Conservation (phyloP, 2,329 filamentous ascomycete genomes). For the Zymoseptoria passerinii region DNA sequence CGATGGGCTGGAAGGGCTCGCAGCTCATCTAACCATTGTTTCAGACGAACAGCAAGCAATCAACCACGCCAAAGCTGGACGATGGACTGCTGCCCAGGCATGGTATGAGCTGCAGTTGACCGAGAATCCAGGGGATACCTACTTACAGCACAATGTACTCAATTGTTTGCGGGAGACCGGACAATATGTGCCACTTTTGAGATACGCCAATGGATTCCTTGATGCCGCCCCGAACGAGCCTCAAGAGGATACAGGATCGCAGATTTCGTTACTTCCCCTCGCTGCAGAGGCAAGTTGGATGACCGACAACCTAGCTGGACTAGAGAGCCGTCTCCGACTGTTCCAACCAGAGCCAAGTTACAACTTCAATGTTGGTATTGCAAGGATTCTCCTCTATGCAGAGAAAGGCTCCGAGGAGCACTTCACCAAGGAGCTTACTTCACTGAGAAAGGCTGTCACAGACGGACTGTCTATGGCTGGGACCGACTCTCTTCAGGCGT, state of each 20-base stretch:
- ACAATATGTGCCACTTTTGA: conserved; percentile 66
- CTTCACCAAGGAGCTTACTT: conserved; percentile 52
- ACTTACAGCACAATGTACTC: conserved; percentile 74
- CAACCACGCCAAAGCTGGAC: conserved; percentile 83
- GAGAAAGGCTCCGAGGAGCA: conserved; percentile 42
- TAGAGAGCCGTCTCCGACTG: conserved; percentile 51
- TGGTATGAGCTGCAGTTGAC: conserved; percentile 93
- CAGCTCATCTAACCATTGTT: conserved; percentile 74
- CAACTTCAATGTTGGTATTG: conserved; percentile 79
- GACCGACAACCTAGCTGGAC: conserved; percentile 68
- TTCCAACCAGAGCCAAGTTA: conserved; percentile 30
- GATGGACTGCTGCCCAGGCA: conserved; percentile 90
- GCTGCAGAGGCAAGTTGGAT: conserved; percentile 90
- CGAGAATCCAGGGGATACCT: conserved; percentile 65
- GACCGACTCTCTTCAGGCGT: conserved; percentile 73
- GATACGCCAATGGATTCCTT: conserved; percentile 70
- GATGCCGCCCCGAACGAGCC: conserved; percentile 3
- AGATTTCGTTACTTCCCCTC: conserved; percentile 52
- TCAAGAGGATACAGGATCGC: conserved; percentile 3
- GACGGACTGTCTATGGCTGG: conserved; percentile 66
- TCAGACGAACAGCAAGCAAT: conserved; percentile 89
- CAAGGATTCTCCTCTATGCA: conserved; percentile 53
- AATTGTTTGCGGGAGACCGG: conserved; percentile 91
- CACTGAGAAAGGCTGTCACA: conserved; percentile 62
- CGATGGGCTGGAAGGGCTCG: conserved; percentile 91